Evolutionary conservation across 2,329 filamentous ascomycete species (phyloP).

Genomic region (Trichoderma hamatum): DNA sequence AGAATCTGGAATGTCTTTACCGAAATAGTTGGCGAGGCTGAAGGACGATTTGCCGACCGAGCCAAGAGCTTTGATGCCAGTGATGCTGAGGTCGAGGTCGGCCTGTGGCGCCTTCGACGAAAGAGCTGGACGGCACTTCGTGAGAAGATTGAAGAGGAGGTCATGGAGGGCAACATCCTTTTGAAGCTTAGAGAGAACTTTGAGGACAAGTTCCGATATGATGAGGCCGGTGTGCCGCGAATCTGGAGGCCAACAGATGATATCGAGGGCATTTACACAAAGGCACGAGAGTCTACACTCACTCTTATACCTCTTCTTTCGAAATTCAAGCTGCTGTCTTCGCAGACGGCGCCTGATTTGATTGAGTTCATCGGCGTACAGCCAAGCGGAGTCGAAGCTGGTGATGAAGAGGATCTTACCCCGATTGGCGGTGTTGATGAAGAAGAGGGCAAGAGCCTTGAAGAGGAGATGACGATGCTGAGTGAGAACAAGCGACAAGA

Average conservation of each 20-base stretch:
- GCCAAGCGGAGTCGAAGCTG: conserved; percentile 71
- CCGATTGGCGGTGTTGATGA: conserved; percentile 95
- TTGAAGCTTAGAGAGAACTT: conserved; percentile 97
- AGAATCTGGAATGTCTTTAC: conserved; percentile 88
- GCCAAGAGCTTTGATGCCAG: conserved; percentile 94
- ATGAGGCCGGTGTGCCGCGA: conserved; percentile 88
- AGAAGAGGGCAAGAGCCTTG: conserved; percentile 89
- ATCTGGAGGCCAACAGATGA: conserved; percentile 98
- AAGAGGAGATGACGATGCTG: conserved; percentile 96
- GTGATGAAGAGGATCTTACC: conserved; percentile 85
- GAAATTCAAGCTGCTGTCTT: conserved; percentile 76
- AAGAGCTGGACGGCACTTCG: conserved; percentile 94
- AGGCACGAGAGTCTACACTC: conserved; percentile 88
- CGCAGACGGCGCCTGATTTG: conserved; percentile 77
- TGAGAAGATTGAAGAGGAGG: conserved; percentile 92
- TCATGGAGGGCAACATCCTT: conserved; percentile 95
- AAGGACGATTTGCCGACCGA: conserved; percentile 81
- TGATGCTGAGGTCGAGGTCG: conserved; percentile 86
- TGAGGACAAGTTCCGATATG: conserved; percentile 98
- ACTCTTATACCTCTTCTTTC: conserved; percentile 87
- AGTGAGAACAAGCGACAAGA: conserved; percentile 89
- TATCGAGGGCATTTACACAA: conserved; percentile 93
- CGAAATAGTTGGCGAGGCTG: conserved; percentile 80
- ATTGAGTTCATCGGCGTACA: conserved; percentile 80
- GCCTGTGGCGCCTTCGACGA: conserved; percentile 86